Percentiles rank a stretch among this genome's conserved stretches.
Evolutionary conservation across 2,329 filamentous ascomycete species (phyloP).

Genomic region (Fusarium nygamai): DNA sequence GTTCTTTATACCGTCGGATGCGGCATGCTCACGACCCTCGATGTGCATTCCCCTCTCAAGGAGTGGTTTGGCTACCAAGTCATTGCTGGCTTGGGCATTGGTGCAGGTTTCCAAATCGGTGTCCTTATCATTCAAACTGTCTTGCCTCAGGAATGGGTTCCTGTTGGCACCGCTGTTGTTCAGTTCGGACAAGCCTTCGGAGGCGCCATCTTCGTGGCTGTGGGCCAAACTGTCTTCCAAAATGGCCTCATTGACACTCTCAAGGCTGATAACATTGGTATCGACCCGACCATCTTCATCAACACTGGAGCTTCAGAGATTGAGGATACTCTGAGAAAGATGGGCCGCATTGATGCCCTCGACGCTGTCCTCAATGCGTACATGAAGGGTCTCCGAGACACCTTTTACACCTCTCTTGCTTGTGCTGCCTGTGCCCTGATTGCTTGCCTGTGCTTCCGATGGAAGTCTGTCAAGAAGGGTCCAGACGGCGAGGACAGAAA

Average conservation of each 20-base stretch:
- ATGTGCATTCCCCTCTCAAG: slow-evolving; percentile 55
- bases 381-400: slow-evolving; percentile 59
- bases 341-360: slow-evolving; percentile 55
- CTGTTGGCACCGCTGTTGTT: slow-evolving; percentile 61
- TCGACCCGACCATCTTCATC: slow-evolving; percentile 61
- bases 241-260: slow-evolving; percentile 69
- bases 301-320: slow-evolving; percentile 64
- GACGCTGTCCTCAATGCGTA: slow-evolving; percentile 59
- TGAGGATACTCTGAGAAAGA: slow-evolving; percentile 52
- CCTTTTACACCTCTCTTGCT: slow-evolving; percentile 63
- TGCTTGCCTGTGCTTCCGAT: slow-evolving; percentile 56
- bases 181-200: slow-evolving; percentile 73
- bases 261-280: slow-evolving; percentile 51
- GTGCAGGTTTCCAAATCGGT: slow-evolving; percentile 59
- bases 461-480: slow-evolving; percentile 64
- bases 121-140: slow-evolving; percentile 63
- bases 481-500: slow-evolving; percentile 42
- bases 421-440: slow-evolving; percentile 59
- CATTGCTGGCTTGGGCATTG: slow-evolving; percentile 63
- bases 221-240: slow-evolving; percentile 74
- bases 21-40: slow-evolving; percentile 65
- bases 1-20: slow-evolving; percentile 57
- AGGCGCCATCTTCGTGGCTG: slow-evolving; percentile 71
- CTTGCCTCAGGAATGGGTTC: slow-evolving; percentile 58
- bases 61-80: slow-evolving; percentile 70